These are phyloP conservation scores for Cladosporium sp. DNA, from an alignment of 2,329 filamentous ascomycete species.

Conservation along the genomic window DNA sequence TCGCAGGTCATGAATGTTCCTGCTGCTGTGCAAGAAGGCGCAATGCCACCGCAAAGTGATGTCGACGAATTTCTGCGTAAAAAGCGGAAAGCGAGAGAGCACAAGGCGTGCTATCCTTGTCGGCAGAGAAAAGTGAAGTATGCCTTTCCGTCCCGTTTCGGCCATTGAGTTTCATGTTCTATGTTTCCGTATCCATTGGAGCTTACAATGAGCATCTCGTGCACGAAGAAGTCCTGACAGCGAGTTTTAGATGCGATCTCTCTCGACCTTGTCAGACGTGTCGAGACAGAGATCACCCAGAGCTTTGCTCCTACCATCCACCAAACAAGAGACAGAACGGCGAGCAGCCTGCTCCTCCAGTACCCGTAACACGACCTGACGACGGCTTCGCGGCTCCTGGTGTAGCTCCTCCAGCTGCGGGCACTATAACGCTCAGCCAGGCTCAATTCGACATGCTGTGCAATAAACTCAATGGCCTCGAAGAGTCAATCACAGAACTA, in stretches of 20 bases:
- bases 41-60: slow-evolving; percentile 37
- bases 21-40: slow-evolving; percentile 13
- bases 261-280: slow-evolving; percentile 48
- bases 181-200: not conserved
- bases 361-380: slow-evolving; percentile 11
- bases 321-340: slow-evolving; percentile 33
- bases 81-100: slow-evolving; percentile 49
- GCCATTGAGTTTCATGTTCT: not conserved
- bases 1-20: slow-evolving; percentile 9
- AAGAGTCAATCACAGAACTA: slow-evolving; percentile 44
- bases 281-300: slow-evolving; percentile 48
- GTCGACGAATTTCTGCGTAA: slow-evolving; percentile 48
- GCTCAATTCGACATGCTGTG: slow-evolving; percentile 47
- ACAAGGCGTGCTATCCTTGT: slow-evolving; percentile 51
- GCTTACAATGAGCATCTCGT: not conserved
- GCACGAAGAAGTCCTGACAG: not conserved
- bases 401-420: not conserved
- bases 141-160: slow-evolving; percentile 5
- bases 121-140: slow-evolving; percentile 38
- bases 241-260: slow-evolving; percentile 39
- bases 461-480: slow-evolving; percentile 44
- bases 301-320: slow-evolving; percentile 42
- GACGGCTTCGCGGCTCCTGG: not conserved
- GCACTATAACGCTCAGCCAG: slow-evolving; percentile 28
- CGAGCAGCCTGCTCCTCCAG: slow-evolving; percentile 17